Percentiles rank a stretch among this genome's conserved stretches.
Evolutionary conservation across 768 basidiomycete species (phyloP).

Genomic region (Termitomyces sp.): DNA sequence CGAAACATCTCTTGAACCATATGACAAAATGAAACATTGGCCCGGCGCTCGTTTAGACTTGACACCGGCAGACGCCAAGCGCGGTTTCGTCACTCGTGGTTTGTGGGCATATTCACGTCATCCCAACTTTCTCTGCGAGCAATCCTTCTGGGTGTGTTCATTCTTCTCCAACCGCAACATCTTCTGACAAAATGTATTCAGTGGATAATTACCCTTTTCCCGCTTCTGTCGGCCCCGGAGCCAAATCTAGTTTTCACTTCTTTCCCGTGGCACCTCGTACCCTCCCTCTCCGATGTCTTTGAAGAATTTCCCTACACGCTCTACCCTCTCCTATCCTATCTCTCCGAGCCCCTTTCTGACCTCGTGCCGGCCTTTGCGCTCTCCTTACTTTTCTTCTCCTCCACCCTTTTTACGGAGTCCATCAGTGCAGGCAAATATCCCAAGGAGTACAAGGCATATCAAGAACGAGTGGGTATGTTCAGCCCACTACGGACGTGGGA

Average conservation of each 20-base stretch:
- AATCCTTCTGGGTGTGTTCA: slow-evolving; percentile 71
- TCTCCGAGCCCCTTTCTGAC: slow-evolving; percentile 19
- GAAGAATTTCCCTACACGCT: slow-evolving; percentile 14
- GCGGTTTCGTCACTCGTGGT: slow-evolving; percentile 84
- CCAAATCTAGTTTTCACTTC: slow-evolving; percentile 18
- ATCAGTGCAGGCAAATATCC: slow-evolving; percentile 77
- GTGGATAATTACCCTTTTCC: slow-evolving; percentile 67
- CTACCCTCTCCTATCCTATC: slow-evolving; percentile 21
- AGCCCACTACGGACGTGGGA: slow-evolving; percentile 31
- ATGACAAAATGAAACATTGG: slow-evolving; percentile 52
- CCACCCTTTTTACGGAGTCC: slow-evolving; percentile 75
- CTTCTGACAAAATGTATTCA: slow-evolving; percentile 19
- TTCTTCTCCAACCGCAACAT: neutral
- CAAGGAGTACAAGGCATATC: slow-evolving; percentile 63
- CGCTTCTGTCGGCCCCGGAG: slow-evolving; percentile 41
- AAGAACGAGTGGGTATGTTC: slow-evolving; percentile 80
- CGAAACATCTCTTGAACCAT: slow-evolving; percentile 24
- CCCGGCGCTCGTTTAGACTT: slow-evolving; percentile 59
- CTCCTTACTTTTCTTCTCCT: slow-evolving; percentile 68
- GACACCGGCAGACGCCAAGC: slow-evolving; percentile 58
- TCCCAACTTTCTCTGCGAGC: slow-evolving; percentile 92
- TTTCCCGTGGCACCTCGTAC: slow-evolving; percentile 10
- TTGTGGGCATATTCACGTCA: slow-evolving; percentile 87
- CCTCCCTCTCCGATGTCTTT: slow-evolving; percentile 12
- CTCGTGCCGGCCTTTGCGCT: slow-evolving; percentile 57